A percentile compares a stretch with the other conserved stretches of the same genome.
These are phyloP conservation scores for Anisodus acutangulus DNA, from an alignment of 257 asterid species.

Conservation along the genomic window DNA sequence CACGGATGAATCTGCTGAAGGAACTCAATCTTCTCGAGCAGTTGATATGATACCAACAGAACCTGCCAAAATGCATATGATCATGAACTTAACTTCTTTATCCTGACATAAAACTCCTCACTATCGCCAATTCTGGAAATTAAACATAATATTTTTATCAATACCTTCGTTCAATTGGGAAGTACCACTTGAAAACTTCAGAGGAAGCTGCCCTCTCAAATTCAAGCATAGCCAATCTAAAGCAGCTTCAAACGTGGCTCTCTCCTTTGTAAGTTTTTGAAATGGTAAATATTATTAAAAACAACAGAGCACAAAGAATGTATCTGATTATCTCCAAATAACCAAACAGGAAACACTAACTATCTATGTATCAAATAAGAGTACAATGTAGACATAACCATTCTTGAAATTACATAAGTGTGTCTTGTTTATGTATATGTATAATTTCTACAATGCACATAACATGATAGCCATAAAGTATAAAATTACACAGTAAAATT, in stretches of 20 bases:
- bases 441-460: neutral
- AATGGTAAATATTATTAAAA: neutral
- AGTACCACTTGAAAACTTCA: constrained; percentile 77
- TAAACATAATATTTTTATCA: neutral
- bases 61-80: constrained; percentile 53
- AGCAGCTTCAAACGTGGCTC: constrained; percentile 82
- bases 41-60: constrained; percentile 85
- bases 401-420: neutral
- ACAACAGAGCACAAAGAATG: neutral
- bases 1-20: constrained; percentile 58
- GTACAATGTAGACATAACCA: neutral
- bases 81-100: neutral
- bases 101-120: neutral
- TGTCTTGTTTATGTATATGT: neutral
- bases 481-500: neutral
- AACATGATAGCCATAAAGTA: neutral
- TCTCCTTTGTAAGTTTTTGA: constrained; percentile 49
- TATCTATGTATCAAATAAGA: neutral
- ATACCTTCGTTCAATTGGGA: constrained; percentile 67
- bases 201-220: constrained; percentile 87
- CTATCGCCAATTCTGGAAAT: neutral
- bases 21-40: constrained; percentile 87
- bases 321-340: neutral
- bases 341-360: neutral
- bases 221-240: constrained; percentile 93